Base-by-base conservation (phyloP, 495 filamentous ascomycete species). In the Aspergillus nidulans region DNA sequence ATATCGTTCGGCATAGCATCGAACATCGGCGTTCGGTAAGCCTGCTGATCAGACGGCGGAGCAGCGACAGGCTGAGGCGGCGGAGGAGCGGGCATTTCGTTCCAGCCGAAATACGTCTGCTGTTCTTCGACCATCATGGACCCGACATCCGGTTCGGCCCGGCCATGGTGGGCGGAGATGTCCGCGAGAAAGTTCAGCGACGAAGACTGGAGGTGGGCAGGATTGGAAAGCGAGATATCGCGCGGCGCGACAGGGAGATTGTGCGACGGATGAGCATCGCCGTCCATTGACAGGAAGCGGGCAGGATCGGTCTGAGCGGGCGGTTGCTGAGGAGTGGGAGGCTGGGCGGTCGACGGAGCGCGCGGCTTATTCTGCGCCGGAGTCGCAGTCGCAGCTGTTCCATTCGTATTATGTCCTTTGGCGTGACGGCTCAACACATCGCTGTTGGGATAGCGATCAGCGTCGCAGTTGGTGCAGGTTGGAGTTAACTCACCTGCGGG, bases 361-460 rank as follows among this genome's bases (percentile, higher is more conserved):
- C 49, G 53, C 51, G 49, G 58, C 49, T 58, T 62, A 39, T 49
- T 66, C 45, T 62, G 63, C 53, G 62, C 48, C 7, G 38, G 57
- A 47, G 54, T 66, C 18, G 66, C 58, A 46, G 59, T 70, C 58
- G 60, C 54, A 41, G 52, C 50, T 21, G 58, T 50, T 30, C 69
- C 63, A 39, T 71, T 73, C 53, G 77, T 60, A 46, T 71, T 73
- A 55, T 78, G 75, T 44, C 75, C 76, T 65, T 75, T 79, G 44
- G 75, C 71, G 66, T 79, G 77, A 32, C 78, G 73, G 47, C 75
- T 78, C 48, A 81, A 57, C 25, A 81, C 78, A 66, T 81, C 78
- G 60, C 78, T 81, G 55, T 36, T 50, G 26, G 50, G n/a, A n/a
- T 26, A 5, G n/a, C 3, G 13, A 34, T 50, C 12, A 58, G 44